phyloP scores from a whole-genome alignment of 768 basidiomycete genomes.

The Suillus bovinus region DNA sequence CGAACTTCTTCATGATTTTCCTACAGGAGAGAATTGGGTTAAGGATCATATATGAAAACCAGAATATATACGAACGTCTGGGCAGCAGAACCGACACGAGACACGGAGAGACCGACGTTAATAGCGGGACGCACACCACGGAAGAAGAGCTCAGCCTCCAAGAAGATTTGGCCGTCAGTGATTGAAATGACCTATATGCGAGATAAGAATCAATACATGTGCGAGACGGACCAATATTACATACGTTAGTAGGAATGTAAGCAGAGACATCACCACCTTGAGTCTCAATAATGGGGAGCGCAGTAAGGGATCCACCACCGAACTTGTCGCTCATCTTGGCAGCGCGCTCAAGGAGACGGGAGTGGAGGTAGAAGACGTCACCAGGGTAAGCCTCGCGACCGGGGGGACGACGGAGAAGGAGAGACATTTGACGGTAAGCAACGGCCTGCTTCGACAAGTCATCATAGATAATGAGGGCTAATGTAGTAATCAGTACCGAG shows the following conservation, averaged over 20 bases:
- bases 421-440: conserved; percentile 99
- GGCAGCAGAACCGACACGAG: conserved; percentile 99
- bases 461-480: conserved; percentile 98
- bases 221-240: conserved; percentile 23
- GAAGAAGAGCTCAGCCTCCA: conserved; percentile 99
- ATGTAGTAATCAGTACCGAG: conserved; percentile 5
- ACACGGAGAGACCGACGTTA: conserved; percentile 99
- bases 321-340: conserved; percentile 99
- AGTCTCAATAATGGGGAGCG: conserved; percentile 99
- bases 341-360: conserved; percentile 98
- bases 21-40: conserved; percentile 35
- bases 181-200: conserved; percentile 90
- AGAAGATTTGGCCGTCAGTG: conserved; percentile 99
- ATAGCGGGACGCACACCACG: conserved; percentile 99
- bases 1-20: conserved; percentile 99
- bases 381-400: conserved; percentile 99
- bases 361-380: conserved; percentile 99
- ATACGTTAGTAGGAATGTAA: conserved; percentile 92
- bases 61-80: conserved; percentile 76
- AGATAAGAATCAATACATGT: conserved; percentile 4
- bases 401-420: conserved; percentile 98
- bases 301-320: conserved; percentile 98
- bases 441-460: conserved; percentile 99
- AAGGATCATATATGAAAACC: neutral
- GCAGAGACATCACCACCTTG: conserved; percentile 99